Percentiles rank a stretch among this genome's conserved stretches.
Conservation (phyloP, 768 basidiomycete genomes). For the Cubamyces sp. region DNA sequence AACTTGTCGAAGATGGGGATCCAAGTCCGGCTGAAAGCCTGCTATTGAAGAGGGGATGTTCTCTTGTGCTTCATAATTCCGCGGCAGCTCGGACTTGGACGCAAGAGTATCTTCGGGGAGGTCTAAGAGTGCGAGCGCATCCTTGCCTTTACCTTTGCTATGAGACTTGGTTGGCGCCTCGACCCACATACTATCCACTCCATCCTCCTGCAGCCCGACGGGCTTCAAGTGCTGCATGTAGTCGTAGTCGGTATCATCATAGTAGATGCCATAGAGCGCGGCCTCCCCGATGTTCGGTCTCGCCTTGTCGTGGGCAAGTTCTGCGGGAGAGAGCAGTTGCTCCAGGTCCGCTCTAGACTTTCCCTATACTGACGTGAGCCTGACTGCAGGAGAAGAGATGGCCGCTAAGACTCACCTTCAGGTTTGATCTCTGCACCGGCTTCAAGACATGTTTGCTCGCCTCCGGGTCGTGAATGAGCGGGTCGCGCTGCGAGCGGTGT, state of each 20-base stretch:
- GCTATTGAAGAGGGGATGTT: conserved; percentile 80
- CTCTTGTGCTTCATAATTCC: conserved; percentile 76
- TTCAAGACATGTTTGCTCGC: conserved; percentile 90
- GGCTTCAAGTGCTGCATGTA: conserved; percentile 96
- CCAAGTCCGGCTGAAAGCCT: conserved; percentile 95
- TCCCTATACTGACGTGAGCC: conserved; percentile 49
- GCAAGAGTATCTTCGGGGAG: conserved; percentile 75
- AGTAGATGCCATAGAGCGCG: conserved; percentile 86
- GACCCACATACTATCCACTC: conserved; percentile 79
- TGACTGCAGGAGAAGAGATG: background rate
- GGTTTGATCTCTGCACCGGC: conserved; percentile 72
- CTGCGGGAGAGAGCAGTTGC: conserved; percentile 50
- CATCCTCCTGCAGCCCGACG: conserved; percentile 77
- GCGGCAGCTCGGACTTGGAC: conserved; percentile 72
- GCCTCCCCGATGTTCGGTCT: conserved; percentile 83
- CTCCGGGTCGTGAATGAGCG: conserved; percentile 91
- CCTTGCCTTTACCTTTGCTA: conserved; percentile 44
- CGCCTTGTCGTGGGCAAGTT: conserved; percentile 48
- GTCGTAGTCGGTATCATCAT: conserved; percentile 95
- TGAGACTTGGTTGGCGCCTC: conserved; percentile 64
- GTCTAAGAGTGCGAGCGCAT: conserved; percentile 50
- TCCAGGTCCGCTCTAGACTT: conserved; percentile 86
- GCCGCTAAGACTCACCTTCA: conserved; percentile 59
- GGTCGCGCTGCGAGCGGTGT: conserved; percentile 94
- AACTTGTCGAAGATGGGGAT: conserved; percentile 90